Base-by-base conservation (phyloP, 495 filamentous ascomycete genomes). In the Xylaria castorea region DNA sequence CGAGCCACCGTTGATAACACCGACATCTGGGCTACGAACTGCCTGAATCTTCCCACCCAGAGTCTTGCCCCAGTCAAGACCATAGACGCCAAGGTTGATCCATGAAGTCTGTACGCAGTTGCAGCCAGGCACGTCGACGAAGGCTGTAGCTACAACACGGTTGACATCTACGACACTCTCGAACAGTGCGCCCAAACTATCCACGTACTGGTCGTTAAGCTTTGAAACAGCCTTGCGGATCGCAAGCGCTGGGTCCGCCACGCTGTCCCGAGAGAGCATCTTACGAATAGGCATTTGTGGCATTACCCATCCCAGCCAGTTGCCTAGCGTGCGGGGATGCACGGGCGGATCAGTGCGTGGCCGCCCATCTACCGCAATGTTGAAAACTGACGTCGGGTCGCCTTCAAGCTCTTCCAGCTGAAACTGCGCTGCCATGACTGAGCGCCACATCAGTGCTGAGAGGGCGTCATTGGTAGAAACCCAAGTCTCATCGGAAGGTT, bases 401-500 rank as follows among this genome's bases (percentile, higher is more conserved):
- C 75, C 80, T 14, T 81, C 73, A 16, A 81, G 68, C 5, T 71
- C 69, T 1, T 79, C 77, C 22, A 81, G 51, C 1, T 79, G 75
- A 16, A 76, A 79, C 51, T 81, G 81, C 3, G 79, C 80, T 7
- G 76, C 66, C 80, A 81, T 82, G 20, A 82, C 78, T 1, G 78
- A 81, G 32, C 82, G 82, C 82, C 83, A 84, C 50, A 84, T 75
- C 32, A 83, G 63, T 2, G 81, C 82, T 2, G 80, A 80, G 16
- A 85, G 67, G 42, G 82, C 83, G 65, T 85, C 83, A 64, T 83
- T 82, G 30, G 81, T 84, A 4, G 81, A 84, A 2, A 84, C 71
- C 75, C 75, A 80, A 18, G 66, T 53, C 58, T 77, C 73, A 32
- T 79, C 78, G 0, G 77, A 69, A 0, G 78, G 70, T 46, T 77